A percentile compares a stretch with the other conserved stretches of the same genome.
These are phyloP conservation scores for Heterobasidion annosum DNA, from an alignment of 1,284 basidiomycete genomes.

Conservation along the genomic window DNA sequence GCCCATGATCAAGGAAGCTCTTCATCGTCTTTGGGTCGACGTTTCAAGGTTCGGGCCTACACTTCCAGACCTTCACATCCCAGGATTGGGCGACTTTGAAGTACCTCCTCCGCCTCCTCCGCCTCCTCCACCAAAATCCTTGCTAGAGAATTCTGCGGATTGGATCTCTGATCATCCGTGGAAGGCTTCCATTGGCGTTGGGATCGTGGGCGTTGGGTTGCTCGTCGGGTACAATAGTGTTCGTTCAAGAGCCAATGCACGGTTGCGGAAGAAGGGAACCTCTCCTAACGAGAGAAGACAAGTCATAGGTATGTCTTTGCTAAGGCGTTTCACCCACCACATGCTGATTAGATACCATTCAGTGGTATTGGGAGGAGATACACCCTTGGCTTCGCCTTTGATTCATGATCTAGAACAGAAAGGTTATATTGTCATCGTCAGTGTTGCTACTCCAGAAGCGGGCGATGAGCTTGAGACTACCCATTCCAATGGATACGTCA, in stretches of 20 bases:
- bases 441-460: slow-evolving; percentile 57
- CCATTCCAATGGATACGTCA: slow-evolving; percentile 59
- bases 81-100: slow-evolving; percentile 63
- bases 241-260: slow-evolving; percentile 16
- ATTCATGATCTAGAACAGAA: slow-evolving; percentile 64
- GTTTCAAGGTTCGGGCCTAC: slow-evolving; percentile 70
- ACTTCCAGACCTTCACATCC: slow-evolving; percentile 52
- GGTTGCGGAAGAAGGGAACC: slow-evolving; percentile 20
- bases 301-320: slow-evolving; percentile 51
- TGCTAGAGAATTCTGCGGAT: slow-evolving; percentile 34
- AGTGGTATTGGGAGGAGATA: slow-evolving; percentile 79
- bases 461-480: slow-evolving; percentile 53
- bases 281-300: slow-evolving; percentile 43
- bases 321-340: background rate
- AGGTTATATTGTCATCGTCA: slow-evolving; percentile 75
- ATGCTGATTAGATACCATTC: slow-evolving; percentile 5
- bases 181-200: slow-evolving; percentile 42
- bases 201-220: slow-evolving; percentile 49
- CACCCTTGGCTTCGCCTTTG: slow-evolving; percentile 57
- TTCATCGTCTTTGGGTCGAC: slow-evolving; percentile 68
- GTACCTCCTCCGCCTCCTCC: slow-evolving; percentile 63
- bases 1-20: slow-evolving; percentile 51
- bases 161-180: slow-evolving; percentile 54
- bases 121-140: slow-evolving; percentile 34
- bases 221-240: slow-evolving; percentile 42